phyloP scores from a whole-genome alignment of 2,329 filamentous ascomycete genomes.

The Colletotrichum cereale region DNA sequence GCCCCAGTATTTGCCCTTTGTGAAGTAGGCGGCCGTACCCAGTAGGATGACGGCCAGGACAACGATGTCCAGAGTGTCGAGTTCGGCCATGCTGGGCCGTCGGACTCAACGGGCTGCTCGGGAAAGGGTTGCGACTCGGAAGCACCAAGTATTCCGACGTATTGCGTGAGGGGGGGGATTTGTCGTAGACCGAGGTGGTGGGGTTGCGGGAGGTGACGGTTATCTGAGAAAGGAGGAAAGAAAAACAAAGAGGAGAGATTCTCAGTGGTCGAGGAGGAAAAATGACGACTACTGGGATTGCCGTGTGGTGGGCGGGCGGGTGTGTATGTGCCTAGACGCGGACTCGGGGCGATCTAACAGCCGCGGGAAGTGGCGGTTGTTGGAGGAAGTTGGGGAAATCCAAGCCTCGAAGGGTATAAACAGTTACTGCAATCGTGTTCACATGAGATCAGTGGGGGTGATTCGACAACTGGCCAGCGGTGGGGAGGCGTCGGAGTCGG shows the following conservation, averaged over 20 bases:
- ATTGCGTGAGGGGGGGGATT: not conserved
- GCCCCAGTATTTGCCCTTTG: conserved; percentile 95
- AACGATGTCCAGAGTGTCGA: conserved; percentile 94
- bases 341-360: conserved; percentile 19
- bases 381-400: conserved; percentile 29
- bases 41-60: conserved; percentile 89
- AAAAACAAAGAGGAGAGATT: conserved; percentile 8
- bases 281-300: conserved; percentile 24
- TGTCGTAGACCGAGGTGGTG: conserved; percentile 21
- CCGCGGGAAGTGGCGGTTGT: conserved; percentile 33
- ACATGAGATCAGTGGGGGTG: conserved; percentile 39
- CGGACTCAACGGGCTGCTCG: conserved; percentile 20
- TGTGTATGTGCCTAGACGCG: conserved; percentile 14
- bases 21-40: conserved; percentile 95
- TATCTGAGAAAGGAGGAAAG: not conserved
- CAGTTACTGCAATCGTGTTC: conserved; percentile 39
- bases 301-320: conserved; percentile 22
- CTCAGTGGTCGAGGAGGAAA: conserved; percentile 4
- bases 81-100: conserved; percentile 80
- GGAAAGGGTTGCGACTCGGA: conserved; percentile 16
- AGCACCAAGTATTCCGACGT: conserved; percentile 19
- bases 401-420: conserved; percentile 11
- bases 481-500: not conserved
- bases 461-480: conserved; percentile 30
- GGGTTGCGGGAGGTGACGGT: conserved; percentile 4